Evolutionary conservation across 2,329 filamentous ascomycete species (phyloP).

Genomic region (Lecanicillium sp.): DNA sequence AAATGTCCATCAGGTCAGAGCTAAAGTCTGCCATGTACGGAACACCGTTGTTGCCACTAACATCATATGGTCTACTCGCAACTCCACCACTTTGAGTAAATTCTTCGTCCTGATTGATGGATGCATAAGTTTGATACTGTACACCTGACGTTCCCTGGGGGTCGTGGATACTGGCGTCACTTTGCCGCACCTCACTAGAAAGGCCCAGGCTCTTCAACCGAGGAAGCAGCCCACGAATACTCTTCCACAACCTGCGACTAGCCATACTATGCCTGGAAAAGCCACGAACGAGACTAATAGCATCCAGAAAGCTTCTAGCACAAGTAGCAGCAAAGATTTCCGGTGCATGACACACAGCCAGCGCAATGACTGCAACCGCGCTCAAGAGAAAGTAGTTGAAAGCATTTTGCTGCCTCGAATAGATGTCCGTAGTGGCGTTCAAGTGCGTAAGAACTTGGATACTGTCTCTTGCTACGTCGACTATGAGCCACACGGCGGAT

Average conservation of each 20-base stretch:
- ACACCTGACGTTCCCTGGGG: background rate
- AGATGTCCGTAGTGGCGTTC: constrained; percentile 18
- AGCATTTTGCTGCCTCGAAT: constrained; percentile 18
- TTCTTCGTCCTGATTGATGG: background rate
- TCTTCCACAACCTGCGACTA: constrained; percentile 26
- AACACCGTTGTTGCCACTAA: constrained; percentile 8
- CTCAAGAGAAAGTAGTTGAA: constrained; percentile 22
- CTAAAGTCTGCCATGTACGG: constrained; percentile 26
- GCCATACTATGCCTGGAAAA: constrained; percentile 23
- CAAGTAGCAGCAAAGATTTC: constrained; percentile 28
- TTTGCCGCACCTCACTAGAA: constrained; percentile 1
- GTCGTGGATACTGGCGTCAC: background rate
- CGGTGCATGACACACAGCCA: constrained; percentile 37
- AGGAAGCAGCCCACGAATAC: constrained; percentile 24
- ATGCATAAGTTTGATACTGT: no score
- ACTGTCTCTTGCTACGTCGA: constrained; percentile 21
- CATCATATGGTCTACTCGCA: background rate
- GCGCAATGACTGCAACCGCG: constrained; percentile 26
- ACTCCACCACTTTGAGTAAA: background rate
- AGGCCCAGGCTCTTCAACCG: constrained; percentile 20
- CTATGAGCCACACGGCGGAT: constrained; percentile 27
- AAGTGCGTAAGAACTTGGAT: constrained; percentile 20
- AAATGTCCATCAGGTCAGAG: constrained; percentile 25
- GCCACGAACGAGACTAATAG: constrained; percentile 21
- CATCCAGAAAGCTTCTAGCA: constrained; percentile 22